Evolutionary conservation across 345 rosid species (phyloP), one percentile per base, ranked within the genome.

Genomic region (Cardamine chenopodiifolia): DNA sequence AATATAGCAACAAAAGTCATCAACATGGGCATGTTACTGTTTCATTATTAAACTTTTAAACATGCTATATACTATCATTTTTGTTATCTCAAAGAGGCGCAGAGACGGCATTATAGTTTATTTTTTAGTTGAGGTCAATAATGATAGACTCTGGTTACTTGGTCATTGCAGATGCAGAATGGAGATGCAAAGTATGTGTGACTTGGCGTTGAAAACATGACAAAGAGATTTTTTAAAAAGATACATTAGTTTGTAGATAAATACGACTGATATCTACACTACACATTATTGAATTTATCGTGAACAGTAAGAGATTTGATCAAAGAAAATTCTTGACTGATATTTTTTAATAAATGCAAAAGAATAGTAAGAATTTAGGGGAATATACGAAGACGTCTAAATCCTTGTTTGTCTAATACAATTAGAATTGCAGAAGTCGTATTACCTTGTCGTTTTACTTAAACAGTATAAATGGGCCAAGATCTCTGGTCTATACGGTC

Each of bases 21-120:
- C 50, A 68, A 61, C 73, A 75, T 60, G 55, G 68, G 29, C 39
- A 68, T 68, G 68, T 59, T 39, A 75, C 74, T 73, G 49, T 65
- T 55, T 44, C 39, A n/a, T 32, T 25, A 65, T 64, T 44, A 9
- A 40, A 39, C 42, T 26, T 37, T 25, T 49, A 6, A 57, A 44
- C 7, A 22, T 70, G 31, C 6, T 1, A 31, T 31, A 20, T 28
- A 42, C 64, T 42, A 31, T 47, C 23, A 56, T 44, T 19, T 32
- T 45, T 40, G 57, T 22, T 35, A 17, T 58, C 35, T 70, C 48
- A 15, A 31, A 45, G 74, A 70, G 48, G 32, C n/a, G 19, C 65
- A 57, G 7, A 57, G 20, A 70, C 45, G 74, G 17, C 35, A 9
- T 45, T 19, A 7, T 29, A 20, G 11, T 28, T 56, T 40, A 13